Evolutionary conservation across 2,329 filamentous ascomycete species (phyloP), one percentile per base, ranked within the genome.

Genomic region (Aspergillus flavus): DNA sequence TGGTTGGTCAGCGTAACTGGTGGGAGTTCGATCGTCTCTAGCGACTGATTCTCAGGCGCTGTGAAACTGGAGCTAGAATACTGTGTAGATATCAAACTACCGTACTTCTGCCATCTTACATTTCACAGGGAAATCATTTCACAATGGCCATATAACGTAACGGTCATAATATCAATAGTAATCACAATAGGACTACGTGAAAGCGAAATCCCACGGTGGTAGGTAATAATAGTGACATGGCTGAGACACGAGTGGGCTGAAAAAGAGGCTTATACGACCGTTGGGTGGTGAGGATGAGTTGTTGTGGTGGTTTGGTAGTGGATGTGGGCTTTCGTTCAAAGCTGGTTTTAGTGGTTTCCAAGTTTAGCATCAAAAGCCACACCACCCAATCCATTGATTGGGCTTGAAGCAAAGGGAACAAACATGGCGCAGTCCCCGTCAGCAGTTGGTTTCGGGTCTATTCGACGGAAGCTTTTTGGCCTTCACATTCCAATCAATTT

Each of bases 341-440:
- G 26, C 48, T 52, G 14, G 14, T 16, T 30, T 61, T 66, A 64
- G 66, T 50, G 66, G 66, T 64, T 68, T 64, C 66, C 65, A 68
- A 68, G 66, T 61, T 68, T 68, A 68, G 66, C 64, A 67, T 58
- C 43, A 41, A 59, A 41, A 64, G 56, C 67, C 48, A 52, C 48
- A 52, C 26, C 45, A 52, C 48, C 48, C 48, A 52, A 52, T 52
- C 48, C 48, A 52, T 52, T 52, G 48, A 52, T 52, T 52, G 48
- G 48, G 48, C 26, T 52, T 30, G 48, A 52, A 52, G 48, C 48
- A 69, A 67, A 69, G 64, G 41, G 62, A 66, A 55, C 67, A 69
- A 69, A 69, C 67, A 66, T 61, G 64, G 58, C 63, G 63, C 59
- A 65, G 64, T 48, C 61, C 12, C 48, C 60, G 64, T 61, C 58